Conservation (phyloP, 352 stramenopile species). For the Blastocystis sp. region DNA sequence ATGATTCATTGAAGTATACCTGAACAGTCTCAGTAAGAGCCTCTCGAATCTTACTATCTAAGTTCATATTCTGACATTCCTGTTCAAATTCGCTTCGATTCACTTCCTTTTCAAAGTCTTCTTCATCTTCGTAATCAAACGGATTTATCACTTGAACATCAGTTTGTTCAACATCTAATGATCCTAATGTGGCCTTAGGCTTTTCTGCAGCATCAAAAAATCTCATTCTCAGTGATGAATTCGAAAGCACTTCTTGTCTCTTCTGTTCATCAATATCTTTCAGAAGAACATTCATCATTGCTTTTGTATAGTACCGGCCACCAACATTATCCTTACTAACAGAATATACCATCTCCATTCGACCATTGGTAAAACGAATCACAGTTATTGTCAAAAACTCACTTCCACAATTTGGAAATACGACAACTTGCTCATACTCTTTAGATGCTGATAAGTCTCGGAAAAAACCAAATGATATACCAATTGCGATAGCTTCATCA, state of each 20-base stretch:
- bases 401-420: conserved; percentile 4
- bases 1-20: background rate
- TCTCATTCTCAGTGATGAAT: background rate
- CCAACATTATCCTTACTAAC: background rate
- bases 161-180: background rate
- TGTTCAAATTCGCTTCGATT: background rate
- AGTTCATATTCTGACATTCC: background rate
- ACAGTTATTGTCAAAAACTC: background rate
- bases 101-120: background rate
- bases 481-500: background rate
- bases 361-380: background rate
- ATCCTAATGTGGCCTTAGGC: background rate
- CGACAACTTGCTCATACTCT: background rate
- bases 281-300: background rate
- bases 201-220: background rate
- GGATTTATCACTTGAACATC: background rate
- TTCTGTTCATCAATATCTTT: background rate
- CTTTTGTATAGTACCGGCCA: background rate
- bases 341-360: background rate
- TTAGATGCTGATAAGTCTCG: too few species aligned
- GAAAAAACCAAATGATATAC: conserved; percentile 9
- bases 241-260: background rate
- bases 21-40: background rate
- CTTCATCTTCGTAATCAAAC: conserved; percentile 12
- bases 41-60: background rate